phyloP scores from a whole-genome alignment of 1,284 basidiomycete species.

The Grifola frondosa region DNA sequence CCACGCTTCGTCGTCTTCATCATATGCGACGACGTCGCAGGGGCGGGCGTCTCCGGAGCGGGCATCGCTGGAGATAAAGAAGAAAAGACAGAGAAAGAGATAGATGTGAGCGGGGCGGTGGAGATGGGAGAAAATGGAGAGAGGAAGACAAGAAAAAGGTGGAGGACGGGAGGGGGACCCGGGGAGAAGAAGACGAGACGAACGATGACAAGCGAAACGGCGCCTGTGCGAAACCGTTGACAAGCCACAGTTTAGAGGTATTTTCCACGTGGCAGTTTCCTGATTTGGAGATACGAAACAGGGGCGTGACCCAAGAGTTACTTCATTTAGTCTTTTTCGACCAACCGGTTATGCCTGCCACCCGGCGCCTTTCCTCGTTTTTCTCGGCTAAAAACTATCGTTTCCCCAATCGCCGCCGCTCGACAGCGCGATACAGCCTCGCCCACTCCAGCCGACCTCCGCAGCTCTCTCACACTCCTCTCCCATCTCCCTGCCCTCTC shows the following conservation, averaged over 20 bases:
- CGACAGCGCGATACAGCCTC: conserved; percentile 9
- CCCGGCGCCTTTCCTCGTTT: conserved; percentile 10
- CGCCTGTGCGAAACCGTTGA: conserved; percentile 24
- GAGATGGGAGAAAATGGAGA: conserved; percentile 15
- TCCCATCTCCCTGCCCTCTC: conserved; percentile 1
- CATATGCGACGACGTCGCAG: conserved; percentile 78
- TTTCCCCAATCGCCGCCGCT: conserved; percentile 12
- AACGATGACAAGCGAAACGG: conserved; percentile 23
- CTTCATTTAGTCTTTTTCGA: conserved; percentile 23
- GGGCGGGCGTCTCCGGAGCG: conserved; percentile 33
- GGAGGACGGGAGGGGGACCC: conserved; percentile 26
- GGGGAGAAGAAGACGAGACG: conserved; percentile 26
- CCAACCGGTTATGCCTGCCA: conserved; percentile 9
- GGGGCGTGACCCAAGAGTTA: conserved; percentile 19
- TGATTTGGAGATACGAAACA: conserved; percentile 22
- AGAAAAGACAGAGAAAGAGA: conserved; percentile 16
- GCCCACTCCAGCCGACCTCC: conserved; percentile 7
- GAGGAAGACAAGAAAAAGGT: conserved; percentile 18
- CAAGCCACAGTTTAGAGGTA: conserved; percentile 22
- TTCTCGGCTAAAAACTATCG: conserved; percentile 4
- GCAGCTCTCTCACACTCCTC: conserved; percentile 3
- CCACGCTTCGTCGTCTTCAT: conserved; percentile 97
- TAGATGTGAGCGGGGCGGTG: conserved; percentile 11
- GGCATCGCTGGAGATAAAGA: conserved; percentile 35
- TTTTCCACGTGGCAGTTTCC: conserved; percentile 21